These are phyloP conservation scores for Xerocomus cyaneibrunnescens DNA, from an alignment of 1,284 basidiomycete species.

Conservation along the genomic window DNA sequence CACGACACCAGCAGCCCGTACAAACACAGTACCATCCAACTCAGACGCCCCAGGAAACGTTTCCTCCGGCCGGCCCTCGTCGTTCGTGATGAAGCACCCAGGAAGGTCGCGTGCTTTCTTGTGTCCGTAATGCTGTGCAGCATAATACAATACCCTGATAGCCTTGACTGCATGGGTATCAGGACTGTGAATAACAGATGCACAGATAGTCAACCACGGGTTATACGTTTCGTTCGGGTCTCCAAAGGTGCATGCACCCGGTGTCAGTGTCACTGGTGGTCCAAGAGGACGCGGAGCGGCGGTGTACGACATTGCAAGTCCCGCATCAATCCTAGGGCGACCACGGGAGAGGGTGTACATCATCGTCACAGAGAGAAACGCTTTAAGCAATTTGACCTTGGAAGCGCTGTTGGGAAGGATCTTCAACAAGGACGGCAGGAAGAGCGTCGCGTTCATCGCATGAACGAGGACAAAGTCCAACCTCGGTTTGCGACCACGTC, in stretches of 20 bases:
- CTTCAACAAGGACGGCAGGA: slow-evolving; percentile 51
- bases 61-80: slow-evolving; percentile 39
- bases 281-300: slow-evolving; percentile 42
- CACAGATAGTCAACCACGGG: slow-evolving; percentile 59
- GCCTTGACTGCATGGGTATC: slow-evolving; percentile 65
- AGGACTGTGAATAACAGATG: slow-evolving; percentile 52
- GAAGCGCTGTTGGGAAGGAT: slow-evolving; percentile 38
- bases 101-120: slow-evolving; percentile 43
- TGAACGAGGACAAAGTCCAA: slow-evolving; percentile 78
- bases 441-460: slow-evolving; percentile 59
- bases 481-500: slow-evolving; percentile 46
- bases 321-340: slow-evolving; percentile 55
- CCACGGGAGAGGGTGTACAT: slow-evolving; percentile 52
- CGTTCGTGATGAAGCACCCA: slow-evolving; percentile 40
- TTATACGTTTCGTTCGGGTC: slow-evolving; percentile 44
- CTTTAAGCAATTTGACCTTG: slow-evolving; percentile 49
- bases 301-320: slow-evolving; percentile 55
- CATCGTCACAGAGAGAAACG: slow-evolving; percentile 47
- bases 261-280: background rate
- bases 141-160: slow-evolving; percentile 56
- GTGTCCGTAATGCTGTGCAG: slow-evolving; percentile 49
- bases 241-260: slow-evolving; percentile 30
- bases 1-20: slow-evolving; percentile 60
- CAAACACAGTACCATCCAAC: slow-evolving; percentile 64
- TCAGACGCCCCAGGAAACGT: slow-evolving; percentile 41